Base-by-base conservation (phyloP, 176 grass and related monocot genomes). In the Zoysia pacifica region DNA sequence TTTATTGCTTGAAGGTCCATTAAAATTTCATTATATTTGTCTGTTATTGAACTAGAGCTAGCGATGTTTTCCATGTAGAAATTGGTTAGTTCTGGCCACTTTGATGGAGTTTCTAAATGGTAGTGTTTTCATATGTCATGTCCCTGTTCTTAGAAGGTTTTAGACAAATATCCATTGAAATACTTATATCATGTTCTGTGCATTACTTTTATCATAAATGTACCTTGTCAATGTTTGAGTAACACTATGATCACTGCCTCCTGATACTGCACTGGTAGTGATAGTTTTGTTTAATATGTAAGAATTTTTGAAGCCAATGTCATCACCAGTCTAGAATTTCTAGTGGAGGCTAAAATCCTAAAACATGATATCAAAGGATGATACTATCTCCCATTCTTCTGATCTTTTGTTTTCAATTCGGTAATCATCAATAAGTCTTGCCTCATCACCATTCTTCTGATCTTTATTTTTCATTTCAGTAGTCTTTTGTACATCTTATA, bases 1-100 rank as follows among this genome's bases (percentile, higher is more conserved):
- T 98, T 81, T 98, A 98, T 89, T 98, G 95, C 79, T 91, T 98
- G 70, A 98, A 98, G 95, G 92, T 97, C 46, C 62, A 54, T 44
- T 69, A 59, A 81, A 63, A 38, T 37, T 70, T 55, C n/a, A 36
- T 83, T 16, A 10, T 13, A 11, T 82, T 38, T 54, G 65, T 61
- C 61, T 70, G 51, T 59, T 48, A 68, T 43, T 45, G n/a, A 46
- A 79, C 39, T 69, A 16, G 48, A 52, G 63, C 39, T 63, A 40
- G 58, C 69, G n/a, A 73, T n/a, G 5, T 67, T 46, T 58, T 75
- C 16, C 19, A 60, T 11, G 9, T 54, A 64, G 71, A 51, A 78
- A n/a, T 16, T 74, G 11, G 61, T 50, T 80, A 67, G 11, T 62
- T 81, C 11, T 70, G 54, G 35, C 3, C 58, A 16, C 42, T 62